Conservation (phyloP, 768 basidiomycete species). For the Russula sp. region DNA sequence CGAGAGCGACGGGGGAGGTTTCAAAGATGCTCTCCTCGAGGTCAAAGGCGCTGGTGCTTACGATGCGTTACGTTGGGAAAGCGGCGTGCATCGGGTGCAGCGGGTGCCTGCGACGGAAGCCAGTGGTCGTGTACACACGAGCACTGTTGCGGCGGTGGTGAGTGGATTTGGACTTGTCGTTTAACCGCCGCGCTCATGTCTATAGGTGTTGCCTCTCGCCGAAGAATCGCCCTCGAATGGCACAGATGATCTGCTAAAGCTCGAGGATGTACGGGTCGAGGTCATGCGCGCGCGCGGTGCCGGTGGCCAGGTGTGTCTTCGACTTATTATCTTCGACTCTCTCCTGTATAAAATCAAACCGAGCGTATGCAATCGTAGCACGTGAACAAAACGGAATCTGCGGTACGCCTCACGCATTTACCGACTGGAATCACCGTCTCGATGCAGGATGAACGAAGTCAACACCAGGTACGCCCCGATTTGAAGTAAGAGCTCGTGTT, state of each 20-base stretch:
- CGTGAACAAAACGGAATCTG: slow-evolving; percentile 98
- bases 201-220: slow-evolving; percentile 75
- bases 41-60: slow-evolving; percentile 74
- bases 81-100: slow-evolving; percentile 94
- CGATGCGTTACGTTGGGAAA: slow-evolving; percentile 81
- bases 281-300: slow-evolving; percentile 97
- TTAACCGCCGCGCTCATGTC: not conserved
- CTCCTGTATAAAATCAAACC: not conserved
- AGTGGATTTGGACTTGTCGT: slow-evolving; percentile 28
- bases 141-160: slow-evolving; percentile 83
- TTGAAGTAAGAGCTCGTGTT: not conserved
- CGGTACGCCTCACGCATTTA: slow-evolving; percentile 87
- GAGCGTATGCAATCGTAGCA: slow-evolving; percentile 46
- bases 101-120: slow-evolving; percentile 88
- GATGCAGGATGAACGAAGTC: slow-evolving; percentile 97
- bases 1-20: slow-evolving; percentile 54
- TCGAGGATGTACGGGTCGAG: slow-evolving; percentile 86
- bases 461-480: slow-evolving; percentile 68
- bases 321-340: too few relatives aligned
- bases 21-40: slow-evolving; percentile 75
- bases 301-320: slow-evolving; percentile 79
- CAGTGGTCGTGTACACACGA: slow-evolving; percentile 85
- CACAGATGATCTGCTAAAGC: slow-evolving; percentile 61
- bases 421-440: slow-evolving; percentile 93
- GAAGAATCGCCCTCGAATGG: slow-evolving; percentile 49